phyloP scores from a whole-genome alignment of 176 grass and related monocot genomes.

The Lolium rigidum region DNA sequence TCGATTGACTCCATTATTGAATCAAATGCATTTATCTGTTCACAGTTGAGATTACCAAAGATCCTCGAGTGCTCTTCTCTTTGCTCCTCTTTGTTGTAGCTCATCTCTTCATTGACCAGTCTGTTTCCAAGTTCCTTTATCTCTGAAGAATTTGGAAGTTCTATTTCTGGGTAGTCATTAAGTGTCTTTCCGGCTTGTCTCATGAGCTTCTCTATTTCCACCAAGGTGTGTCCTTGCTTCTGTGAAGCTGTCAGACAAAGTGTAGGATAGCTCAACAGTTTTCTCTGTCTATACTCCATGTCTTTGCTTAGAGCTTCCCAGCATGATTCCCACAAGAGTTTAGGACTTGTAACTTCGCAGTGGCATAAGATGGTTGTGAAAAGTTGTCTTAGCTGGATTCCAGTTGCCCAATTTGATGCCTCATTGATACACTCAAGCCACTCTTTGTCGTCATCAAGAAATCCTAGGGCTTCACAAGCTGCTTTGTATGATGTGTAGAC shows the following conservation, averaged over 20 bases:
- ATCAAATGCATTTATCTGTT: neutral
- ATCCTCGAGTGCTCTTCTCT: neutral
- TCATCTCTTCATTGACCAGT: neutral
- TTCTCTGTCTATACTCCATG: neutral
- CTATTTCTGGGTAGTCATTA: neutral
- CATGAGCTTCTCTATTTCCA: neutral
- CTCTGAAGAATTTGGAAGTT: neutral
- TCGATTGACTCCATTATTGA: too few relatives aligned
- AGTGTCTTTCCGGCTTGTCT: neutral
- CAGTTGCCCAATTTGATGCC: neutral
- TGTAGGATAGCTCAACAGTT: neutral
- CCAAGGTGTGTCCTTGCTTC: neutral
- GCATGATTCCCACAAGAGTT: neutral
- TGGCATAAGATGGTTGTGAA: slow-evolving; percentile 28
- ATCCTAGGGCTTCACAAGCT: slow-evolving; percentile 21
- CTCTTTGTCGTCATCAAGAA: slow-evolving; percentile 29
- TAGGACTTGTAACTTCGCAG: neutral
- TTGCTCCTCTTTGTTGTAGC: neutral
- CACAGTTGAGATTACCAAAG: neutral
- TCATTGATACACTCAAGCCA: slow-evolving; percentile 24
- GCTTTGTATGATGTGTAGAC: slow-evolving; percentile 22
- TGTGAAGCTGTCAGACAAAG: neutral
- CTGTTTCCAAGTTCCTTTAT: neutral
- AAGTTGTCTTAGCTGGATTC: slow-evolving; percentile 20
- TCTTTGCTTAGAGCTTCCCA: slow-evolving; percentile 6